Base-by-base conservation (phyloP, 2,329 filamentous ascomycete species). In the Cryphonectria parasitica region DNA sequence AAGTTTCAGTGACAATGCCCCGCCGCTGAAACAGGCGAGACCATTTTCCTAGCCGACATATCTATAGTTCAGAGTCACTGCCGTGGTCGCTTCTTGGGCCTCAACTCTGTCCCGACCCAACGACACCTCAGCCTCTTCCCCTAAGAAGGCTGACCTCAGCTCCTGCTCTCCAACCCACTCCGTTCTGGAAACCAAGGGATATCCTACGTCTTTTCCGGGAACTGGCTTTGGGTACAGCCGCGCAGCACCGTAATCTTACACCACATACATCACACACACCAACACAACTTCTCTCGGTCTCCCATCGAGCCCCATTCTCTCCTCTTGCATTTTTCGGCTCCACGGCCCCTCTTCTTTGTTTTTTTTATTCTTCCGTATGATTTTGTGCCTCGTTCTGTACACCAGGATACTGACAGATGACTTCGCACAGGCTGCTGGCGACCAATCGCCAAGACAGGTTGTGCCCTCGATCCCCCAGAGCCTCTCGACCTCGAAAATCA, bases 391-490 rank as follows among this genome's bases (percentile, higher is more conserved):
- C 64, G 49, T 70, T 64, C 66, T 70, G 68, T 69, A 68, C 64
- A 39, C 68, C 62, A 56, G 52, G 65, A 66, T 68, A 76, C 77
- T 79, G 74, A 79, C 77, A 76, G 74, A 74, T 76, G 73, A 76
- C 74, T 71, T 73, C 72, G 60, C 69, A 69, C 74, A 78, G 76
- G 72, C 75, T 78, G 73, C 72, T 75, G 74, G 75, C 73, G 74
- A 71, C 73, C 74, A 68, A 72, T 74, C 72, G 71, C 73, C 72
- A 74, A 74, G 69, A 75, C 72, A 74, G 66, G 52, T 67, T 61
- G 58, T 56, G 58, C 52, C 58, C 66, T 68, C 66, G 66, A 63
- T 34, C 56, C 56, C 36, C 52, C 34, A 10, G 63, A 52, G 25
- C 25, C 43, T 22, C 63, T 64, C 63, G 56, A 71, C 61, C 63